A percentile compares a stretch with the other conserved stretches of the same genome.
phyloP scores from a whole-genome alignment of 495 filamentous ascomycete genomes.

The Oleoguttula mirabilis region DNA sequence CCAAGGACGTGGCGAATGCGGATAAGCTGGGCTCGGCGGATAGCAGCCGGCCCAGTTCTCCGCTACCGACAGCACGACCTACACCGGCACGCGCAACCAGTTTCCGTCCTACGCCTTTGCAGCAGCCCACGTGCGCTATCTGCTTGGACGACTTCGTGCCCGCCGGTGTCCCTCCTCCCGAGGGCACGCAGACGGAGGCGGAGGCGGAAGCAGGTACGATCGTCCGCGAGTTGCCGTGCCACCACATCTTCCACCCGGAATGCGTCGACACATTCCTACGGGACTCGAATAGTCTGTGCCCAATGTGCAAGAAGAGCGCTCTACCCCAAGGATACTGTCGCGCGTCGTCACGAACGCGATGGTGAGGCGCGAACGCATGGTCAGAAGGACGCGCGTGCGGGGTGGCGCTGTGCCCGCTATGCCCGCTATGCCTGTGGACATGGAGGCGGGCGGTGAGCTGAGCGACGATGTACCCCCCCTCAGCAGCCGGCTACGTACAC shows the following conservation, averaged over 20 bases:
- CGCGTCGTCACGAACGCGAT: constrained; percentile 63
- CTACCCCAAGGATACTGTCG: constrained; percentile 56
- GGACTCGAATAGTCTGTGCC: constrained; percentile 65
- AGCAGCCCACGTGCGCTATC: constrained; percentile 69
- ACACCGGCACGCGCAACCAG: constrained; percentile 1
- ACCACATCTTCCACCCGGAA: constrained; percentile 80
- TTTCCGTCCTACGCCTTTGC: constrained; percentile 28
- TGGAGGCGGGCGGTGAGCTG: no score
- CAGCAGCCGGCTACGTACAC: neutral
- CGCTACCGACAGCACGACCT: constrained; percentile 13
- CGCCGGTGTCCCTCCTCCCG: constrained; percentile 21
- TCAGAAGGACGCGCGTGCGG: no score
- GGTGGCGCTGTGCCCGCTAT: no score
- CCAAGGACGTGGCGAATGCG: neutral
- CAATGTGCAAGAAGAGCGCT: constrained; percentile 71
- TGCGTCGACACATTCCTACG: constrained; percentile 75
- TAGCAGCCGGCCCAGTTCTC: constrained; percentile 20
- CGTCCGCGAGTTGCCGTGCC: constrained; percentile 75
- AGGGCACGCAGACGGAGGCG: neutral
- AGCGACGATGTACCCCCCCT: neutral
- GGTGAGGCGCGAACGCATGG: constrained; percentile 55
- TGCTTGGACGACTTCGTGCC: constrained; percentile 73
- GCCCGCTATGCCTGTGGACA: no score
- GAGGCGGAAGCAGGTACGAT: no score
- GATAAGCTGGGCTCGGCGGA: constrained; percentile 24